These are phyloP conservation scores for Kwoniella sp. DNA, from an alignment of 768 basidiomycete species.

Conservation along the genomic window DNA sequence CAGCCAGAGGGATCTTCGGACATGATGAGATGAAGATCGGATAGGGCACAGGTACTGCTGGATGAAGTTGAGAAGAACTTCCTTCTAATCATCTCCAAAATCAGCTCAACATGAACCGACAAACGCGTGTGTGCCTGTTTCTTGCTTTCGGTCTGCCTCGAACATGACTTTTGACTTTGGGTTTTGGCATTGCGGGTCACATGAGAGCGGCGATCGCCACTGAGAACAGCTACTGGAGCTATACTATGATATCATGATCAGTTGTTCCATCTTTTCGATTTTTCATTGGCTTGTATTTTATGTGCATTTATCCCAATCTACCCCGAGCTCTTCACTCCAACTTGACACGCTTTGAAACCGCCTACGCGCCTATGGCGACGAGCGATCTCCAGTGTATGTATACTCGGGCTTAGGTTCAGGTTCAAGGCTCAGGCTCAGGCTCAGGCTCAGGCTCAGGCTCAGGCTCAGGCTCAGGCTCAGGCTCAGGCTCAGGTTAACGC, in stretches of 20 bases:
- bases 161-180: too few species aligned
- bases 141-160: too few species aligned
- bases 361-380: too few species aligned
- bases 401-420: neutral
- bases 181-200: too few species aligned
- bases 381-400: too few species aligned
- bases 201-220: too few species aligned
- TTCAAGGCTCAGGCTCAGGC: neutral
- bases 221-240: too few species aligned
- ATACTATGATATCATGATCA: neutral
- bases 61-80: too few species aligned
- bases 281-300: constrained; percentile 9
- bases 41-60: too few species aligned
- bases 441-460: constrained; percentile 1
- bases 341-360: neutral
- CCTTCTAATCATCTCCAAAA: too few species aligned
- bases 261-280: neutral
- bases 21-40: constrained; percentile 6
- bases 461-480: neutral
- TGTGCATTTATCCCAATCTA: constrained; percentile 12
- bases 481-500: neutral
- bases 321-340: neutral
- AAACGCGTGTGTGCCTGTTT: neutral
- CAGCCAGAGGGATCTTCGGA: constrained; percentile 53
- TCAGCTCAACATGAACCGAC: neutral